phyloP scores from a whole-genome alignment of 352 stramenopile genomes.

The Halophytophthora polymorphica region DNA sequence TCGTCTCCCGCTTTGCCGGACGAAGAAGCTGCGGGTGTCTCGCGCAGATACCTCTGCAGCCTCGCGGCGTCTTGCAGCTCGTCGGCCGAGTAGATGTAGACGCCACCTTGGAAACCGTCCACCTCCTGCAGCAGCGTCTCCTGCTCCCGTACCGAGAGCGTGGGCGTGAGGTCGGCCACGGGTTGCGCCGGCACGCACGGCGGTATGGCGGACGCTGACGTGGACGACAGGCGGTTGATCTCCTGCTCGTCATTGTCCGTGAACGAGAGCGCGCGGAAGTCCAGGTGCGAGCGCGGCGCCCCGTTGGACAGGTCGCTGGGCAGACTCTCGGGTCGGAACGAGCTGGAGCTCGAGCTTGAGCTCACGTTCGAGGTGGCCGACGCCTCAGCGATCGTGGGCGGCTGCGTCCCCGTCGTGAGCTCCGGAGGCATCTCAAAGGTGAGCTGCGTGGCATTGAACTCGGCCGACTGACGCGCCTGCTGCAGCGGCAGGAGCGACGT shows the following conservation, averaged over 20 bases:
- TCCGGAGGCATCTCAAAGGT: conserved; percentile 16
- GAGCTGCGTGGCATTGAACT: conserved; percentile 25
- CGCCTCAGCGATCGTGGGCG: too few species aligned
- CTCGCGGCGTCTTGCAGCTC: conserved; percentile 56
- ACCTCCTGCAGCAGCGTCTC: conserved; percentile 61
- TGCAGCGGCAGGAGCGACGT: conserved; percentile 12
- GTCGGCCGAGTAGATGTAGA: conserved; percentile 81
- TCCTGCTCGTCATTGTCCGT: conserved; percentile 25
- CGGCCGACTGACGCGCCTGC: conserved; percentile 11
- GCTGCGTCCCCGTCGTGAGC: too few species aligned
- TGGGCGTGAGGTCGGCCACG: conserved; percentile 31
- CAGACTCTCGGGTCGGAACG: conserved; percentile 20
- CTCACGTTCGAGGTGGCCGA: too few species aligned
- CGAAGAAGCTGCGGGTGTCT: conserved; percentile 15
- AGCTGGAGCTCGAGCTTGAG: neutral
- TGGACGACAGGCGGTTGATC: conserved; percentile 20
- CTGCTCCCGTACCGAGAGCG: conserved; percentile 58
- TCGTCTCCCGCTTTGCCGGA: conserved; percentile 10
- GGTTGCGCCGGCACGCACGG: conserved; percentile 37
- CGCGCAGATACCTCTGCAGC: conserved; percentile 53
- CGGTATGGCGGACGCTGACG: conserved; percentile 20
- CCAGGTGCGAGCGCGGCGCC: conserved; percentile 9
- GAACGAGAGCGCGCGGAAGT: conserved; percentile 26
- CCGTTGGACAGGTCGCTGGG: conserved; percentile 11
- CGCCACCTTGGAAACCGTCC: conserved; percentile 50